Evolutionary conservation across 2,329 filamentous ascomycete species (phyloP), one percentile per base, ranked within the genome.

Genomic region (Talaromyces sp.): DNA sequence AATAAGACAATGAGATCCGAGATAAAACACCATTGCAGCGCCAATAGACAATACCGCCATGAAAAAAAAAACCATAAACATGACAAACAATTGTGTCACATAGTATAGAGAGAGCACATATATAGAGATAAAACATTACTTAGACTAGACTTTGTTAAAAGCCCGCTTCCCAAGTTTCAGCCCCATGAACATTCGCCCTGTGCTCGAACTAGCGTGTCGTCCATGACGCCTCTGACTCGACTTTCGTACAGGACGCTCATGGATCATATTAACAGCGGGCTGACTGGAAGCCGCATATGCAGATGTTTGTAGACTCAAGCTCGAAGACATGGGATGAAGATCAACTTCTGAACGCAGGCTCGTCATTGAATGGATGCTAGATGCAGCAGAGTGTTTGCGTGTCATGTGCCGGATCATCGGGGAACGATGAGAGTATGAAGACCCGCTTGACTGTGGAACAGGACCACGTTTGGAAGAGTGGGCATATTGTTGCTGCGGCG

Each of bases 281-380:
- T 60, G 61, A 29, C 27, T 51, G 5, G 29, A 27, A 5, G 33
- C 32, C 1, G 56, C 33, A 1, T 54, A 43, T 4, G 49, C 35
- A 2, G 57, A 32, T 0, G 52, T 14, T 6, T 14, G 33, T 7
- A 35, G 32, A 19, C 8, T 45, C 44, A 46, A 37, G 14, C 7
- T 35, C 13, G 4, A 16, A 3, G 33, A 14, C 39, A 52, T 35
- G 2, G n/a, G 50, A n/a, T 36, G 14, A 8, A 46, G 35, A 36
- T 63, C 65, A 30, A 65, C 54, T 32, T 69, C 68, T 0, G 67
- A 67, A 4, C 63, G 66, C 11, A 70, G 55, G 30, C 65, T 70
- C 49, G 58, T 68, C n/a, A 63, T 48, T 0, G 68, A 71, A 41
- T 62, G 51, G 1, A 67, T 53, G 43, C 67, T 68, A 5, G 61